Conservation (phyloP, 805 yeast genomes). For the Alloascoidea africana region DNA sequence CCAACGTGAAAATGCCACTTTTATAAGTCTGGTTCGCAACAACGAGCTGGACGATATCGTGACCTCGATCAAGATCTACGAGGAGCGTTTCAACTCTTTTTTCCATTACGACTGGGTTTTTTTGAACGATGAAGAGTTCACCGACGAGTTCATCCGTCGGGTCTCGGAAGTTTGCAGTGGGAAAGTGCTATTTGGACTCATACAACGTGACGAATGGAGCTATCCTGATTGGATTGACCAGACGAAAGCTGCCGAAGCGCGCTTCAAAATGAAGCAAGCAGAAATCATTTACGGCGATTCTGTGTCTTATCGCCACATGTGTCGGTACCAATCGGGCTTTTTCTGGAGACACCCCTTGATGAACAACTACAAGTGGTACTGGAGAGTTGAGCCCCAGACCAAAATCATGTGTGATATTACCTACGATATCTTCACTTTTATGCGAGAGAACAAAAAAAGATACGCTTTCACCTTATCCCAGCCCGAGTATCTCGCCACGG, state of each 20-base stretch:
- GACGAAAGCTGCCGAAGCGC: slow-evolving; percentile 27
- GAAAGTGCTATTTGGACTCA: slow-evolving; percentile 40
- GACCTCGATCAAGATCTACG: slow-evolving; percentile 44
- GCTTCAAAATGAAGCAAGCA: slow-evolving; percentile 24
- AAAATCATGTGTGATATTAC: slow-evolving; percentile 62
- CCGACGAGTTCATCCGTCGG: slow-evolving; percentile 43
- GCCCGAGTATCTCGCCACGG: slow-evolving; percentile 48
- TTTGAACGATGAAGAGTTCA: slow-evolving; percentile 53
- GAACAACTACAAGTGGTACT: slow-evolving; percentile 66
- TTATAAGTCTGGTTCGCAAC: slow-evolving; percentile 60
- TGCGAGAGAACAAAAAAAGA: slow-evolving; percentile 58
- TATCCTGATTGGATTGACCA: slow-evolving; percentile 53
- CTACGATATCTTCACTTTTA: slow-evolving; percentile 66
- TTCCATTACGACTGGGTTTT: slow-evolving; percentile 71
- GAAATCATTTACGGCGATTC: slow-evolving; percentile 40
- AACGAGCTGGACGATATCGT: slow-evolving; percentile 41
- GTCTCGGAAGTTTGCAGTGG: slow-evolving; percentile 44
- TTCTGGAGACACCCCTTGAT: slow-evolving; percentile 61
- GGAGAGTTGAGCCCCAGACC: slow-evolving; percentile 87
- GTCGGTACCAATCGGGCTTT: slow-evolving; percentile 76
- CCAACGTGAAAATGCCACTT: slow-evolving; percentile 48
- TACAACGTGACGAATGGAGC: slow-evolving; percentile 52
- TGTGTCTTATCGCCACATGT: slow-evolving; percentile 70
- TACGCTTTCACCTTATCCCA: slow-evolving; percentile 69
- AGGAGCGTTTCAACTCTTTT: slow-evolving; percentile 46